phyloP scores from a whole-genome alignment of 2,329 filamentous ascomycete genomes.

The Colletotrichum phormii region DNA sequence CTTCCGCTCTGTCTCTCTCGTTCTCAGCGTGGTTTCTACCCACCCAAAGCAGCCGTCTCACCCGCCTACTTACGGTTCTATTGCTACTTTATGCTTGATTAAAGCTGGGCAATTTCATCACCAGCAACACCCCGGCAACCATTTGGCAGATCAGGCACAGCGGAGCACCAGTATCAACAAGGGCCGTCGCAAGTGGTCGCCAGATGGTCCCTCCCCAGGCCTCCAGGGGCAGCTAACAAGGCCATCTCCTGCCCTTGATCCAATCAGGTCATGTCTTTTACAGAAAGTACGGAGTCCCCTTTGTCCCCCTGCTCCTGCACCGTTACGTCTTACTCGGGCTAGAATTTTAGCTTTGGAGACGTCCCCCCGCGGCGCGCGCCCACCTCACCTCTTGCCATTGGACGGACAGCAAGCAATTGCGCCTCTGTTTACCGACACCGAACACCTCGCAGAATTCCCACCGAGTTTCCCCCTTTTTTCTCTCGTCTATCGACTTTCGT shows the following conservation, averaged over 20 bases:
- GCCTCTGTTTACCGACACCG: constrained; percentile 10
- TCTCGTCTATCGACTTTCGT: neutral
- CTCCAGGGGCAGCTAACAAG: constrained; percentile 15
- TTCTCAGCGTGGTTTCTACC: neutral
- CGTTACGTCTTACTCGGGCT: constrained; percentile 17
- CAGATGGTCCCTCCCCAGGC: neutral
- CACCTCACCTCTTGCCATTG: neutral
- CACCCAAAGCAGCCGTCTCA: constrained; percentile 14
- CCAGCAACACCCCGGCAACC: constrained; percentile 29
- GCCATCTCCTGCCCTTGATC: neutral
- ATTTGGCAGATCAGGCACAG: constrained; percentile 32
- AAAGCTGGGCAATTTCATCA: constrained; percentile 21
- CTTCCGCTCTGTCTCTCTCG: neutral
- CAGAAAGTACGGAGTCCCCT: neutral
- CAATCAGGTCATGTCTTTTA: constrained; percentile 9
- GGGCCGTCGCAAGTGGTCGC: constrained; percentile 1
- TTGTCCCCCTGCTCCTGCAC: neutral
- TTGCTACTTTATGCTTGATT: constrained; percentile 26
- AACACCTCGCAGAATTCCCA: neutral
- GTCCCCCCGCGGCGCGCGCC: neutral
- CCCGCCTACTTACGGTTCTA: neutral
- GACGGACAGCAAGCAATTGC: constrained; percentile 11
- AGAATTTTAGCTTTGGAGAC: constrained; percentile 15
- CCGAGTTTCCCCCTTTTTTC: neutral
- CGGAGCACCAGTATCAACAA: constrained; percentile 4